A percentile compares a stretch with the other conserved stretches of the same genome.
These are phyloP conservation scores for Xylaria sp. DNA, from an alignment of 2,329 filamentous ascomycete species.

Conservation along the genomic window DNA sequence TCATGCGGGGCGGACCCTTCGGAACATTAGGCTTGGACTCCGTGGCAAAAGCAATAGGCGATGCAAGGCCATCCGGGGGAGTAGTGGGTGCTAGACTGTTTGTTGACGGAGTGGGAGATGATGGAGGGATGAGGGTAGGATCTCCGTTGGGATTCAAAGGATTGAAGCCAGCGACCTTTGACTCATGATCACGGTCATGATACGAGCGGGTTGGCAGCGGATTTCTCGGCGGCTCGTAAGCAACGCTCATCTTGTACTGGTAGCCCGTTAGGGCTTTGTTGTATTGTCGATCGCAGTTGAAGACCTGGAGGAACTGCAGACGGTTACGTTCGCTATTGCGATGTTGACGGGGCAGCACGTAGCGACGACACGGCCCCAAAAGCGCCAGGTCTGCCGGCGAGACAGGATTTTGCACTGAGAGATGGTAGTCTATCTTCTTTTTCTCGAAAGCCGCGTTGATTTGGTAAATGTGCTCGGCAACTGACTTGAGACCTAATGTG, in stretches of 20 bases:
- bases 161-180: constrained; percentile 56
- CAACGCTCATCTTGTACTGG: constrained; percentile 58
- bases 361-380: constrained; percentile 40
- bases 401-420: constrained; percentile 25
- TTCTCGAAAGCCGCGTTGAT: constrained; percentile 35
- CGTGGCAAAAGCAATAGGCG: constrained; percentile 21
- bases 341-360: constrained; percentile 37
- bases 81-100: constrained; percentile 34
- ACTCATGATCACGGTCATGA: constrained; percentile 48
- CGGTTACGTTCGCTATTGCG: constrained; percentile 50
- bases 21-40: constrained; percentile 6
- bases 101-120: constrained; percentile 34
- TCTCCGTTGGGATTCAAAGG: constrained; percentile 50
- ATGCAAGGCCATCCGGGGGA: constrained; percentile 26
- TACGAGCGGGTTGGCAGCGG: constrained; percentile 57
- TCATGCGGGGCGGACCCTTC: constrained; percentile 52
- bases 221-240: constrained; percentile 60
- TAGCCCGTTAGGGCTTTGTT: constrained; percentile 42
- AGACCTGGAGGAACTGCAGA: constrained; percentile 56
- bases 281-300: constrained; percentile 40
- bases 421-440: constrained; percentile 35
- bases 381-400: constrained; percentile 13
- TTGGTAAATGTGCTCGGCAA: constrained; percentile 35
- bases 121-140: constrained; percentile 39
- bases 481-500: constrained; percentile 33